These are phyloP conservation scores for Solanum hybrid DNA, from an alignment of 305 asterid genomes.

Conservation along the genomic window DNA sequence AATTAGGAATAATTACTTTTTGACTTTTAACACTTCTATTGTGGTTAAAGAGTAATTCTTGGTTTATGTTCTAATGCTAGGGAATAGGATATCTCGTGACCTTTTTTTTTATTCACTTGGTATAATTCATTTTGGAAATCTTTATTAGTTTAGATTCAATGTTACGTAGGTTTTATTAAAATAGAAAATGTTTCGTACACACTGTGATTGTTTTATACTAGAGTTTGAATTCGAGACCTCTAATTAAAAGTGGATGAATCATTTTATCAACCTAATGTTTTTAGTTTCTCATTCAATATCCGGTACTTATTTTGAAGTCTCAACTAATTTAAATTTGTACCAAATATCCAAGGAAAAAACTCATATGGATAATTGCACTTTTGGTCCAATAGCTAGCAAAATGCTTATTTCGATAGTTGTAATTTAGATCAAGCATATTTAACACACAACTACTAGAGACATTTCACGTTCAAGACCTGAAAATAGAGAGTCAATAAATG, in stretches of 20 bases:
- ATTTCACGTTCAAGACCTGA: background rate
- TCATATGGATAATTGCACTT: background rate
- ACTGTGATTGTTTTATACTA: background rate
- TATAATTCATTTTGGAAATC: background rate
- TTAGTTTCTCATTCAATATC: background rate
- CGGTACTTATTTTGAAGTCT: rapidly evolving
- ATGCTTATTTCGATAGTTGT: background rate
- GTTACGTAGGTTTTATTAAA: background rate
- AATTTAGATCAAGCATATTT: background rate
- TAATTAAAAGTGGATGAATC: background rate
- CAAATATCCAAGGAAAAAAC: background rate
- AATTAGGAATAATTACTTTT: background rate
- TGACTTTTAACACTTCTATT: background rate
- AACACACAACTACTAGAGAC: background rate
- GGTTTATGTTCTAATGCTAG: background rate
- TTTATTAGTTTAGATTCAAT: background rate
- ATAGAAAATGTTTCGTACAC: background rate
- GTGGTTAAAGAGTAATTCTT: background rate
- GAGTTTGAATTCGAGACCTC: background rate
- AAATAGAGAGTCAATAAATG: background rate
- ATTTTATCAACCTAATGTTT: background rate
- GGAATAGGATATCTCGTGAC: background rate
- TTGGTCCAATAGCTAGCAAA: background rate
- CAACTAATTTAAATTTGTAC: background rate
- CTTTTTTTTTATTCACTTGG: background rate